phyloP scores from a whole-genome alignment of 495 filamentous ascomycete species.

The Sphaerosporella brunnea region DNA sequence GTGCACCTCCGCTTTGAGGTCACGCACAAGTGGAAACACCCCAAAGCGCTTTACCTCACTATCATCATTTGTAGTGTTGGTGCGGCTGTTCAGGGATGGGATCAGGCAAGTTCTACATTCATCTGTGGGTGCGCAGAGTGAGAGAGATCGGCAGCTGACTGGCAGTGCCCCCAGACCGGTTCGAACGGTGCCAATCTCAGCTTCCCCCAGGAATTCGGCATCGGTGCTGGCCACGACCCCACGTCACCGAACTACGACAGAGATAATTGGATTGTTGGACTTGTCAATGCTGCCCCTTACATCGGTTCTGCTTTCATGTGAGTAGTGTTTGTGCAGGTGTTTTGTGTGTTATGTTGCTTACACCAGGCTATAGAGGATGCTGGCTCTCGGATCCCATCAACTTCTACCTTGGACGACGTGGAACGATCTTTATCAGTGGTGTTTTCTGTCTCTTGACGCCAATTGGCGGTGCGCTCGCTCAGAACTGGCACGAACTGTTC shows the following conservation, averaged over 20 bases:
- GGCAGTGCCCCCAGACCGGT: constrained; percentile 30
- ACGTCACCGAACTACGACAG: constrained; percentile 2
- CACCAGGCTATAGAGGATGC: constrained; percentile 33
- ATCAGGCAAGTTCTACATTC: constrained; percentile 34
- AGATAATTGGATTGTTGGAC: constrained; percentile 39
- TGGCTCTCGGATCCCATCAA: constrained; percentile 61
- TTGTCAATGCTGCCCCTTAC: constrained; percentile 51
- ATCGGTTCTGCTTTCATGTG: constrained; percentile 63
- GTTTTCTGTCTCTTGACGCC: constrained; percentile 46
- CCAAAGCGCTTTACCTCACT: constrained; percentile 39
- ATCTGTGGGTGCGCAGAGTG: too few relatives aligned
- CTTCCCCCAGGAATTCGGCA: constrained; percentile 49
- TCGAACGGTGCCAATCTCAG: constrained; percentile 58
- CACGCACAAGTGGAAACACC: constrained; percentile 47
- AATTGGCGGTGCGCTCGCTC: constrained; percentile 55
- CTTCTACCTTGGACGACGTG: constrained; percentile 44
- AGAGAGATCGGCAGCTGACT: neutral
- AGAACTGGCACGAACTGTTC: constrained; percentile 48
- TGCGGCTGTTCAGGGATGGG: constrained; percentile 61
- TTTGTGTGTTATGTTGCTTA: constrained; percentile 30
- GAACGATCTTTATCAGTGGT: constrained; percentile 52
- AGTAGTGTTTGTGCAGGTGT: constrained; percentile 34
- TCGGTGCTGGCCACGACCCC: constrained; percentile 28
- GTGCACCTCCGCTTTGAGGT: constrained; percentile 37
- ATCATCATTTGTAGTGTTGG: constrained; percentile 53